These are phyloP conservation scores for Trypethelium eluteriae DNA, from an alignment of 495 filamentous ascomycete species.

Conservation along the genomic window DNA sequence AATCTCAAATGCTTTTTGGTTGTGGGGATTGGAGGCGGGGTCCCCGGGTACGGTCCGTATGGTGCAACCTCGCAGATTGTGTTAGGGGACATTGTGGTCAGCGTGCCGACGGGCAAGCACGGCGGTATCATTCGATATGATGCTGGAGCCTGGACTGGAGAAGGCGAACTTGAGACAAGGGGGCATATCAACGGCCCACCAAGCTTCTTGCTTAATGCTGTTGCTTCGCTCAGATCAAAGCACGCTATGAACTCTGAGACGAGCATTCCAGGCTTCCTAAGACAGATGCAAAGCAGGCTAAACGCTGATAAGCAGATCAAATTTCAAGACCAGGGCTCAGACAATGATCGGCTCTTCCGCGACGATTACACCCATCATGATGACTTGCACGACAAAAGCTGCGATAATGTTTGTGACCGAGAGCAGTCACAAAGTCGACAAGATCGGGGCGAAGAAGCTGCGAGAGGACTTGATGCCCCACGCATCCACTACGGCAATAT, in stretches of 20 bases:
- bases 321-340: not conserved
- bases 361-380: not conserved
- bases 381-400: not conserved
- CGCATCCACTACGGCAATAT: not conserved
- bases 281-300: not conserved
- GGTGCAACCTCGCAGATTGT: slow-evolving; percentile 8
- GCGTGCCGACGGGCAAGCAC: slow-evolving; percentile 9
- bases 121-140: slow-evolving; percentile 16
- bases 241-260: not conserved
- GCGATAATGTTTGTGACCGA: not conserved
- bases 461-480: not conserved
- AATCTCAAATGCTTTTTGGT: slow-evolving; percentile 14
- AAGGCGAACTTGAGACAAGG: not conserved
- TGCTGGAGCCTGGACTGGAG: slow-evolving; percentile 8
- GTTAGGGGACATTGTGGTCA: slow-evolving; percentile 13
- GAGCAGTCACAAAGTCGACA: not conserved
- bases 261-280: not conserved
- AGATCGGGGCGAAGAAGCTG: not conserved
- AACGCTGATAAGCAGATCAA: not conserved
- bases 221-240: not conserved
- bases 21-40: slow-evolving; percentile 18
- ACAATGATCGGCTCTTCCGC: not conserved
- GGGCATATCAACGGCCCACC: not conserved
- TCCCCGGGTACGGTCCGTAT: slow-evolving; percentile 13
- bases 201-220: not conserved